These are phyloP conservation scores for Helenozyma baotianmanensis DNA, from an alignment of 805 yeast species.

Conservation along the genomic window DNA sequence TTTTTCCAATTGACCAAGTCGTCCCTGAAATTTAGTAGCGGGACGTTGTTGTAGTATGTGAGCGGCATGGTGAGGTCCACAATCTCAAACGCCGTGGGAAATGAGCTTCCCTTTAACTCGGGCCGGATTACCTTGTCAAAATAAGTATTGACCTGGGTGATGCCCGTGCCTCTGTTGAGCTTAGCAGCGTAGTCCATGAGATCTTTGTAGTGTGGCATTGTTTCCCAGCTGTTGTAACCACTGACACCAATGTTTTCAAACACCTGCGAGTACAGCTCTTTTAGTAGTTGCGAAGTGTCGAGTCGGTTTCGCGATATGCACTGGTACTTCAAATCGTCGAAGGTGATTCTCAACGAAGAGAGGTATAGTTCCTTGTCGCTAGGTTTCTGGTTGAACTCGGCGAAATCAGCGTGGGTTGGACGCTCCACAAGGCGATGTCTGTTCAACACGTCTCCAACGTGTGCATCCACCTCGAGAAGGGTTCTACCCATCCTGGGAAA, in stretches of 20 bases:
- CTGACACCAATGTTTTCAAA: slow-evolving; percentile 12
- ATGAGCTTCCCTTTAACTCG: slow-evolving; percentile 3
- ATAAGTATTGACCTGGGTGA: slow-evolving; percentile 4
- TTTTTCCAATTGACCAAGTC: slow-evolving; percentile 21
- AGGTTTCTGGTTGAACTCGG: slow-evolving; percentile 23
- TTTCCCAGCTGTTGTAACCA: slow-evolving; percentile 14
- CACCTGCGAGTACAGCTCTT: slow-evolving; percentile 15
- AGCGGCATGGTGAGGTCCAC: slow-evolving; percentile 21
- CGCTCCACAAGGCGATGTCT: slow-evolving; percentile 41
- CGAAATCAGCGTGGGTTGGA: slow-evolving; percentile 48
- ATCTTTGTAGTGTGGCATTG: slow-evolving; percentile 13
- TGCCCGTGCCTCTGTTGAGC: slow-evolving; percentile 14
- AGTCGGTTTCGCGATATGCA: slow-evolving; percentile 34
- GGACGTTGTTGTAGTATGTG: slow-evolving; percentile 10
- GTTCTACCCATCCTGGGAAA: slow-evolving; percentile 57
- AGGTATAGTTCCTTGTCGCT: slow-evolving; percentile 25
- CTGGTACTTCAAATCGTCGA: slow-evolving; percentile 54
- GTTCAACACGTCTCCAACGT: slow-evolving; percentile 59
- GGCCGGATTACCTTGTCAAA: slow-evolving; percentile 5
- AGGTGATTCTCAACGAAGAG: slow-evolving; percentile 49
- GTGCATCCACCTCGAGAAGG: slow-evolving; percentile 67
- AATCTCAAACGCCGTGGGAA: slow-evolving; percentile 27
- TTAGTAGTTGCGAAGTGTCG: slow-evolving; percentile 12
- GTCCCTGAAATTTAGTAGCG: slow-evolving; percentile 14
- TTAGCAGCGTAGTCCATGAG: slow-evolving; percentile 26